Conservation (phyloP, 352 stramenopile genomes). For the Phytophthora crassamura region DNA sequence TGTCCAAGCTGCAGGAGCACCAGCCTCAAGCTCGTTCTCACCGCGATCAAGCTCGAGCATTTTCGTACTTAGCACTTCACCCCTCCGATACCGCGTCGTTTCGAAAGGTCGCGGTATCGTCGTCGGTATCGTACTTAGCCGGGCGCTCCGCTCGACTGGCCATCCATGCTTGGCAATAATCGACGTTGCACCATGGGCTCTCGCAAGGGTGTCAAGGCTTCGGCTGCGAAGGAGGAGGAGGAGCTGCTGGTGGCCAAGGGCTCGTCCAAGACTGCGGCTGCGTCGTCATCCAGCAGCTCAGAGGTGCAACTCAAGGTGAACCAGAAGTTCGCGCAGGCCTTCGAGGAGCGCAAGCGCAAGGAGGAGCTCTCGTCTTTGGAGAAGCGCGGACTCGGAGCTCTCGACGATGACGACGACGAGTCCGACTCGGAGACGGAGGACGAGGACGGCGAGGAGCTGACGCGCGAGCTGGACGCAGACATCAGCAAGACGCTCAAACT, state of each 20-base stretch:
- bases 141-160: not conserved
- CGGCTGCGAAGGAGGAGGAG: conserved; percentile 19
- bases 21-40: not conserved
- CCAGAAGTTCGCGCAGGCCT: conserved; percentile 75
- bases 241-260: conserved; percentile 49
- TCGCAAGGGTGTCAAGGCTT: conserved; percentile 29
- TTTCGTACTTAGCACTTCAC: not conserved
- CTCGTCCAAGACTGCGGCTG: conserved; percentile 3
- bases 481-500: conserved; percentile 89
- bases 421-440: conserved; percentile 86
- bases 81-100: not conserved
- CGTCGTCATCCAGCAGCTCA: conserved; percentile 9
- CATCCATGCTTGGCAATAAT: conserved; percentile 21
- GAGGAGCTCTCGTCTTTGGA: conserved; percentile 75
- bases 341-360: conserved; percentile 80
- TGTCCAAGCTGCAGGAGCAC: too few relatives aligned
- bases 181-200: conserved; percentile 21
- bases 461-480: conserved; percentile 70
- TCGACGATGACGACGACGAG: conserved; percentile 60
- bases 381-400: conserved; percentile 37
- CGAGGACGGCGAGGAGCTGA: conserved; percentile 86
- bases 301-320: conserved; percentile 77
- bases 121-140: conserved; percentile 15
- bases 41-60: not conserved
- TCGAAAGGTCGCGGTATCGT: conserved; percentile 8